phyloP scores from a whole-genome alignment of 257 asterid genomes.

The Gynochthodes officinalis region DNA sequence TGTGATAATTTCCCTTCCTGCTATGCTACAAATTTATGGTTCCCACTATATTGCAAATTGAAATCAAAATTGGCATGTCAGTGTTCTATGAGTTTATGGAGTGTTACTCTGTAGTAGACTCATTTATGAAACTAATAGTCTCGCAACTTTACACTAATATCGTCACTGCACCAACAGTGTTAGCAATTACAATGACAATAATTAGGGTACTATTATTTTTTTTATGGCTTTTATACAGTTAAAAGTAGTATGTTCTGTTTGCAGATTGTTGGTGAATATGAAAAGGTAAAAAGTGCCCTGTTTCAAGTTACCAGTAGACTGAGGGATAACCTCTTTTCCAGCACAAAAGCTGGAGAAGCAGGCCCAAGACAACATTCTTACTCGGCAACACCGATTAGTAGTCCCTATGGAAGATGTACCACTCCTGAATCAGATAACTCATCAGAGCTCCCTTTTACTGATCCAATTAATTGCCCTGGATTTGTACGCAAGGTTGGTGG shows the following conservation, averaged over 20 bases:
- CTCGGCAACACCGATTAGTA: slow-evolving; percentile 19
- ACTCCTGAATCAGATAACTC: slow-evolving; percentile 22
- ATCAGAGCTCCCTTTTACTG: slow-evolving; percentile 26
- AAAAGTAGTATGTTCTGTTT: slow-evolving; percentile 11
- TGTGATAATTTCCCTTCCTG: not conserved
- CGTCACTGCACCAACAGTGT: not conserved
- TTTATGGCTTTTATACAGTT: slow-evolving; percentile 4
- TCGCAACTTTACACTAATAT: not conserved
- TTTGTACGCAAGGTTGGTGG: slow-evolving; percentile 28
- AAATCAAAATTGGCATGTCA: not conserved
- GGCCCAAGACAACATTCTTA: slow-evolving; percentile 9
- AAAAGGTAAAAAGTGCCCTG: slow-evolving; percentile 49
- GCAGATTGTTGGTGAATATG: slow-evolving; percentile 51
- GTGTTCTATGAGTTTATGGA: not conserved
- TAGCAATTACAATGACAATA: not conserved
- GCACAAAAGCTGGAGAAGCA: slow-evolving; percentile 28
- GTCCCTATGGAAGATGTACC: slow-evolving; percentile 23
- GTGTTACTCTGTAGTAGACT: not conserved
- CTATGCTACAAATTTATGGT: not conserved
- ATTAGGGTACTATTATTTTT: not conserved
- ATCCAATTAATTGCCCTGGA: slow-evolving; percentile 36
- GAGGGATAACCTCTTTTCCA: slow-evolving; percentile 38
- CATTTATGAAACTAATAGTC: not conserved
- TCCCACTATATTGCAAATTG: not conserved
- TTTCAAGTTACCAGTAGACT: slow-evolving; percentile 58